Base-by-base conservation (phyloP, 2,329 filamentous ascomycete genomes). In the Colletotrichum trifolii region DNA sequence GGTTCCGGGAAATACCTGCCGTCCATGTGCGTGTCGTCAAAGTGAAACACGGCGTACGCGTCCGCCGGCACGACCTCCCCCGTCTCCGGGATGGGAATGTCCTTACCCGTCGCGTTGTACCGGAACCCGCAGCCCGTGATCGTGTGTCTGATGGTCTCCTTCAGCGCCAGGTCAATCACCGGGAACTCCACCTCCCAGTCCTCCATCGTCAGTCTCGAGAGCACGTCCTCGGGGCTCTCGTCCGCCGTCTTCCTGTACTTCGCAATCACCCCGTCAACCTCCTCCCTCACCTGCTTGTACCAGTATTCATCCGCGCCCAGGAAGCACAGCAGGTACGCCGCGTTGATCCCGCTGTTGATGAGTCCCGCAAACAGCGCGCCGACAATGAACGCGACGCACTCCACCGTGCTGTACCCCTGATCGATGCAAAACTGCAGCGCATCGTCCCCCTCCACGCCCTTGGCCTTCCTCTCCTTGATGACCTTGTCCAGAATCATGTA, bases 111-210 rank as follows among this genome's bases (percentile, higher is more conserved):
- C 8, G 76, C 74, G 69, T 88, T 89, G 71, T 81, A 82, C 7
- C 86, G 78, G 70, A 88, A 83, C 0, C 78, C 77, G 1, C 79
- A 76, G 6, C 85, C 85, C 0, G 78, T 72, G 8, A 81, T 68
- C 38, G 81, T 80, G 33, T 88, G 68, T 3, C 86, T 81, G 63
- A 89, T 86, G 12, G 78, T 79, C 66, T 89, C 86, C 45, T 80
- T 78, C 42, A 88, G 74, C 49, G 81, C 84, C 34, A 85, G 60
- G 62, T 86, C 82, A 38, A 87, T 75, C 6, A 79, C 64, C 0
- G 85, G 83, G 64, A 89, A 87, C 15, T 85, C 82, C 11, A 72
- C 55, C 70, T 88, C 85, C 85, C 85, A 89, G 0, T 80, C 82
- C 12, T 86, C 82, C 35, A 86, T 71, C 0, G 79, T 77, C 0